These are phyloP conservation scores for Lyophyllum shimeji DNA, from an alignment of 768 basidiomycete species.

Conservation along the genomic window DNA sequence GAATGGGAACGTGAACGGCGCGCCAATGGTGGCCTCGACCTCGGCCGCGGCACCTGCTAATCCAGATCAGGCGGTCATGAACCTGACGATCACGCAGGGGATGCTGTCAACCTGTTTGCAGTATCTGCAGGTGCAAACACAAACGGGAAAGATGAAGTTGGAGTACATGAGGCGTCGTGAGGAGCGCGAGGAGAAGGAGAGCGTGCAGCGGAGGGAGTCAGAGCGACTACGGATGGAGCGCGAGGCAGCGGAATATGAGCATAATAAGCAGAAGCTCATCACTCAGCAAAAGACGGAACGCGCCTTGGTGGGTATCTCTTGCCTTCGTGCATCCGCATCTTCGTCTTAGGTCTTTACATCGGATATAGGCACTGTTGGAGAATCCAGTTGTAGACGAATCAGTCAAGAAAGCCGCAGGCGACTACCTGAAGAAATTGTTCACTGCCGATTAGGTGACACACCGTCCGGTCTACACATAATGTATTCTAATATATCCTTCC, in stretches of 20 bases:
- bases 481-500: constrained; percentile 14
- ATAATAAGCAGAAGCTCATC: constrained; percentile 46
- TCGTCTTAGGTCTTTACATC: constrained; percentile 1
- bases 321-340: neutral
- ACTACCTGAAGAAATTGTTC: constrained; percentile 72
- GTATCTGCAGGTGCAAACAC: constrained; percentile 64
- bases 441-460: constrained; percentile 31
- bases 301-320: constrained; percentile 48
- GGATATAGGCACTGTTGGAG: constrained; percentile 52
- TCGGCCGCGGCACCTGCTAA: constrained; percentile 18
- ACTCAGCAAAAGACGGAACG: constrained; percentile 63
- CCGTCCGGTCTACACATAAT: constrained; percentile 8
- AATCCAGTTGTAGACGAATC: constrained; percentile 58
- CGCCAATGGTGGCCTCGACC: constrained; percentile 17
- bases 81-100: constrained; percentile 54
- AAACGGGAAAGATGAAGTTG: constrained; percentile 67
- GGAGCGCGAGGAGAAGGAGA: constrained; percentile 67
- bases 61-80: constrained; percentile 41
- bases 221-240: constrained; percentile 55
- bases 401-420: constrained; percentile 65
- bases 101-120: constrained; percentile 59
- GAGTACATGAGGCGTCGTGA: constrained; percentile 68
- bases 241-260: constrained; percentile 57
- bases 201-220: constrained; percentile 45
- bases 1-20: constrained; percentile 10